Evolutionary conservation across 345 rosid genomes (phyloP).

Genomic region (Gossypioides kirkii): DNA sequence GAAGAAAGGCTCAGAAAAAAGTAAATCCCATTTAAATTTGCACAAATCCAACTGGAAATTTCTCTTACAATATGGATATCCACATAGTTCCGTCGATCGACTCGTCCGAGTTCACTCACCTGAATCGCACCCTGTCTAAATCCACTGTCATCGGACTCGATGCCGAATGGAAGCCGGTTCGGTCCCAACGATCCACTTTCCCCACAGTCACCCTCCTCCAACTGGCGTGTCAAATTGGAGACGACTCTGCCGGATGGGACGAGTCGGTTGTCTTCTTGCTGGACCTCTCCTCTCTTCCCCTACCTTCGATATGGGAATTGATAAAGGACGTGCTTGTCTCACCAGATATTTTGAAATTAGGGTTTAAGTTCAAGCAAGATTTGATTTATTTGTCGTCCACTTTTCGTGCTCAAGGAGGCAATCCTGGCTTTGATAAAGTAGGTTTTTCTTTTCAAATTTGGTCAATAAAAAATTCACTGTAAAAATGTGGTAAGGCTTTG

Average conservation of each 20-base stretch:
- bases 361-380: conserved; percentile 85
- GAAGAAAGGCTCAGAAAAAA: not conserved
- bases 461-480: not conserved
- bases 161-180: conserved; percentile 83
- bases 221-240: conserved; percentile 59
- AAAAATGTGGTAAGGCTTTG: not conserved
- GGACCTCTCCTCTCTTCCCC: conserved; percentile 52
- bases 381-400: conserved; percentile 76
- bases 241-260: conserved; percentile 24
- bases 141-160: conserved; percentile 68
- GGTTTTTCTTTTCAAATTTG: not conserved
- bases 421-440: conserved; percentile 64
- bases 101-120: conserved; percentile 66
- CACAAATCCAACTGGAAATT: not conserved
- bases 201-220: conserved; percentile 78
- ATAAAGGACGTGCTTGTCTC: conserved; percentile 55
- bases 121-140: conserved; percentile 46
- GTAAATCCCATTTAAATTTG: not conserved
- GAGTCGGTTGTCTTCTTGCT: conserved; percentile 60
- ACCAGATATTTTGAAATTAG: conserved; percentile 65
- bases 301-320: conserved; percentile 55
- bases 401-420: conserved; percentile 58
- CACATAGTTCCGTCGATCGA: conserved; percentile 50
- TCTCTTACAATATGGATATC: conserved; percentile 16
- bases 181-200: conserved; percentile 35